Base-by-base conservation (phyloP, 495 filamentous ascomycete genomes). In the Hypoxylon fuscum region DNA sequence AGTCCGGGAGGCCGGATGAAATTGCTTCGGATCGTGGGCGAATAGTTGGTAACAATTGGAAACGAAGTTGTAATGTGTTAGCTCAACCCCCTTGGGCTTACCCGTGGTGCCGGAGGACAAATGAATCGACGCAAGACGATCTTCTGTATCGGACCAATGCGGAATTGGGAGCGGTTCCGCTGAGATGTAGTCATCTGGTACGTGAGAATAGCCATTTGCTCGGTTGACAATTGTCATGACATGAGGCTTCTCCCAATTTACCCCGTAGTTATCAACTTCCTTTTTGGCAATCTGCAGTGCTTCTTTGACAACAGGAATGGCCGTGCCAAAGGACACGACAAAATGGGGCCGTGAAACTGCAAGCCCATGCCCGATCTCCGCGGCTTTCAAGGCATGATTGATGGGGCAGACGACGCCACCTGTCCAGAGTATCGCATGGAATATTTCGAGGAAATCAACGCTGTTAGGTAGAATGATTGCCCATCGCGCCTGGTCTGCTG, bases 81-180 rank as follows among this genome's bases (percentile, higher is more conserved):
- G 72, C 85, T 90, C 90, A 12, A 93, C 90, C 12, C 90, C 90
- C 70, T 93, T 93, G 0, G 90, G 89, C 32, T 85, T 74, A 7
- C 90, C 90, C 0, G 90, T 93, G 0, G 90, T 93, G 10, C 90
- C 90, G 12, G 68, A 70, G 10, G 68, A 70, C 15, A 70, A 44
- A 46, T 68, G 64, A 11, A 70, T 70, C 1, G 64, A 64, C 17
- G 64, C 68, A 12, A 68, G 31, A n/a, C 68, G 64, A 15, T 38
- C 27, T 5, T 27, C 17, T 11, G 68, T 64, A 43, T 77, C 60
- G 1, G 45, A n/a, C 48, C 68, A 75, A 37, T 76, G 71, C 12
- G 73, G 75, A 17, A 77, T 68, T n/a, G 70, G 47, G n/a, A 77
- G 53, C 34, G 58, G 62, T 27, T 58, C 46, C 8, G 40, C n/a